Evolutionary conservation across 73 alveolate species (phyloP).

Genomic region (Paramecium caudatum): DNA sequence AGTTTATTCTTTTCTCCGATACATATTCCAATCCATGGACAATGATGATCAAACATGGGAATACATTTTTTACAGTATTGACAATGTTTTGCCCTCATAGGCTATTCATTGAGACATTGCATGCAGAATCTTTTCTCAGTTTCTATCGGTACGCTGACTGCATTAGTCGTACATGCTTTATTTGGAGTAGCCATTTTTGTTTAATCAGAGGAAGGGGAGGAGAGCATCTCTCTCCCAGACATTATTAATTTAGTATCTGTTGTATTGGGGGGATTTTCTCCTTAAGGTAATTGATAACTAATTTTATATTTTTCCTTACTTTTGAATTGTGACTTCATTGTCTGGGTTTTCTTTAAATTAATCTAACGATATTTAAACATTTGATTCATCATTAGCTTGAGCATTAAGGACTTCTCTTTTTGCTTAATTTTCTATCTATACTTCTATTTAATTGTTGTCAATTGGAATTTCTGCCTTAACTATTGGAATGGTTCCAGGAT

Average conservation of each 20-base stretch:
- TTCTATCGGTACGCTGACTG: constrained; percentile 18
- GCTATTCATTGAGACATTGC: constrained; percentile 84
- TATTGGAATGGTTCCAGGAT: constrained; percentile 55
- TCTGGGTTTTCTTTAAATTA: constrained; percentile 50
- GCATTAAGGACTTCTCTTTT: constrained; percentile 63
- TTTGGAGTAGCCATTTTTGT: constrained; percentile 49
- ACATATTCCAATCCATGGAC: constrained; percentile 96
- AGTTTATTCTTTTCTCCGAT: constrained; percentile 90
- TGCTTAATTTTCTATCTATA: constrained; percentile 30
- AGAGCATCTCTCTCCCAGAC: constrained; percentile 65
- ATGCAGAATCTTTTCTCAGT: constrained; percentile 83
- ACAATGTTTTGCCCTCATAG: constrained; percentile 91
- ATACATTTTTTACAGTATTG: constrained; percentile 92
- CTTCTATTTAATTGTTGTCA: constrained; percentile 29
- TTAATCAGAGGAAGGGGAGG: constrained; percentile 61
- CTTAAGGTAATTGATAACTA: too few relatives aligned
- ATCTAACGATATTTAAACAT: constrained; percentile 36
- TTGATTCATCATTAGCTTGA: constrained; percentile 62
- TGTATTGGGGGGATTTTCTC: too few relatives aligned
- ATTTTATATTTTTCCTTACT: neutral
- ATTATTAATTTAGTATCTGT: too few relatives aligned
- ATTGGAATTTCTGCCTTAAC: constrained; percentile 9
- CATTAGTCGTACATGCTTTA: neutral
- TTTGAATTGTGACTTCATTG: constrained; percentile 19
- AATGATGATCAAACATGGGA: constrained; percentile 96